phyloP scores from a whole-genome alignment of 441 rosid species.

The Croton setiger region DNA sequence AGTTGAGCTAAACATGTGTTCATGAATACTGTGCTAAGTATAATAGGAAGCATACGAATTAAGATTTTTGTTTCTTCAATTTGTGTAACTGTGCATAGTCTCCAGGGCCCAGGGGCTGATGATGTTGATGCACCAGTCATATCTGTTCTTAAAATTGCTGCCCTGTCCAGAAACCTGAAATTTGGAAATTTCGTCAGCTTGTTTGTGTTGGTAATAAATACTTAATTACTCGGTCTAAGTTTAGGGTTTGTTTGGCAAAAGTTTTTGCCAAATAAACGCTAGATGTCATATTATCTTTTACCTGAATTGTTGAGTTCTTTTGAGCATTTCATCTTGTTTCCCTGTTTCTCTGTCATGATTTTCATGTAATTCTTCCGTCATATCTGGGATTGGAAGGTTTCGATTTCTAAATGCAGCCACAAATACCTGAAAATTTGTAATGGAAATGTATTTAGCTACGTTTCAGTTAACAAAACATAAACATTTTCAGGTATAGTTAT shows the following conservation, averaged over 20 bases:
- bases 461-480: too few relatives aligned
- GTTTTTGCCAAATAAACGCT: not conserved
- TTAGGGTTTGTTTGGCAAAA: too few relatives aligned
- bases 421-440: conserved; percentile 33
- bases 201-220: not conserved
- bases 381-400: conserved; percentile 40
- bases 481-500: too few relatives aligned
- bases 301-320: conserved; percentile 54
- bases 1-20: conserved; percentile 71
- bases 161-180: conserved; percentile 52
- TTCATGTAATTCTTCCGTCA: conserved; percentile 44
- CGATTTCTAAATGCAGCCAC: conserved; percentile 45
- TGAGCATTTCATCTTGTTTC: conserved; percentile 33
- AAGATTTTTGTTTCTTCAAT: conserved; percentile 66
- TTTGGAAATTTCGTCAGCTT: not conserved
- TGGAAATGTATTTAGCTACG: too few relatives aligned
- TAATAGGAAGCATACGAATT: conserved; percentile 54
- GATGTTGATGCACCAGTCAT: conserved; percentile 21
- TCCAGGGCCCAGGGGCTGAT: conserved; percentile 38
- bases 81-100: conserved; percentile 53
- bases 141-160: conserved; percentile 35
- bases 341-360: conserved; percentile 38
- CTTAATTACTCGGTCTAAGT: too few relatives aligned
- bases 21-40: conserved; percentile 59
- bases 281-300: not conserved